Percentiles rank a stretch among this genome's conserved stretches.
phyloP scores from a whole-genome alignment of 2,329 filamentous ascomycete species.

The Gnomoniopsis smithogilvyi region DNA sequence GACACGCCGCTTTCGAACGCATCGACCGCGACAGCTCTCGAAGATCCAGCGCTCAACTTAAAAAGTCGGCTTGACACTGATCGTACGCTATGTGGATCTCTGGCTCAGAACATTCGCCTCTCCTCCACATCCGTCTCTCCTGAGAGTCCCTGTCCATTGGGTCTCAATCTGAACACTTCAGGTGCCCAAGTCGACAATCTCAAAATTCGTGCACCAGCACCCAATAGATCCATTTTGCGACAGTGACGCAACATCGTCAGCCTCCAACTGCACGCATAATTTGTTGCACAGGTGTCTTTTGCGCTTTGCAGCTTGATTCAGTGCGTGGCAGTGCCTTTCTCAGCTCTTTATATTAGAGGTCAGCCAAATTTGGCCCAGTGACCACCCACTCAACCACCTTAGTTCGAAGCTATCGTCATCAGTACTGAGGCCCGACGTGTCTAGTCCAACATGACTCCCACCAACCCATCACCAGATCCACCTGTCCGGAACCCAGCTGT shows the following conservation, averaged over 20 bases:
- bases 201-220: too few relatives aligned
- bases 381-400: too few relatives aligned
- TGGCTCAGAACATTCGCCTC: not conserved
- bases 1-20: too few relatives aligned
- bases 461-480: conserved; percentile 6
- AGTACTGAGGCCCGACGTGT: not conserved
- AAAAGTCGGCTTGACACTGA: not conserved
- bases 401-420: conserved; percentile 18
- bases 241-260: not conserved
- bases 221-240: not conserved
- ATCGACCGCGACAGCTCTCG: too few relatives aligned
- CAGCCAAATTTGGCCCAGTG: too few relatives aligned
- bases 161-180: not conserved
- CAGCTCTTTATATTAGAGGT: not conserved
- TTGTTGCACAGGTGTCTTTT: not conserved
- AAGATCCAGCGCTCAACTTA: too few relatives aligned
- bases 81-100: not conserved
- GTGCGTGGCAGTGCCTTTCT: not conserved
- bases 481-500: not conserved
- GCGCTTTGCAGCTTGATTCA: not conserved
- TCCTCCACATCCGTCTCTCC: not conserved
- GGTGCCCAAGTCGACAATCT: too few relatives aligned
- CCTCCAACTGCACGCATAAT: not conserved
- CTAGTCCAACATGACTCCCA: conserved; percentile 9
- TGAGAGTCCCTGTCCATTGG: not conserved